Base-by-base conservation (phyloP, 257 asterid species). In the Hygrophila difformis region DNA sequence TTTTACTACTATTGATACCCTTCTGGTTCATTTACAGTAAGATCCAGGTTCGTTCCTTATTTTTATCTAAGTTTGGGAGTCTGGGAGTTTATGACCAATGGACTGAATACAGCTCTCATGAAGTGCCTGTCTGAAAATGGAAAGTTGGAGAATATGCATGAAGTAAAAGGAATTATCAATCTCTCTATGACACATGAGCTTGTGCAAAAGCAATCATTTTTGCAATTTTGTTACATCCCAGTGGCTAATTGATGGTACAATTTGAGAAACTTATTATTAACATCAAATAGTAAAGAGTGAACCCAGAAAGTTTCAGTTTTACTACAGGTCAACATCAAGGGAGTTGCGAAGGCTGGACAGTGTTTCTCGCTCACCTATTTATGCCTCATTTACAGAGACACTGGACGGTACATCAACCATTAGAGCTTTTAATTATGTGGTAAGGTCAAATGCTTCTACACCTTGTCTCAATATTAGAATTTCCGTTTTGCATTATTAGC, bases 321-420 rank as follows among this genome's bases (percentile, higher is more conserved):
- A 85, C 68, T 89, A 89, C 77, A 79, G 98, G 73, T 77, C 96
- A 64, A 85, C 98, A 34, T 89, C 98, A 12, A 71, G 98, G 24
- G 98, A 89, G 70, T 39, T 89, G 70, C 79, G 98, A 56, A 82
- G 98, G 49, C 82, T 89, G 57, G 98, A 89, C 59, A 89, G 98
- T 65, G 86, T 85, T 62, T 85, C 98, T 56, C 94, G 93, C 39
- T 89, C 98, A 5, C 98, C 98, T 53, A 82, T 89, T 43, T 89
- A 85, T 68, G 77, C 98, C 49, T 89, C 94, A 39, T 89, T 89
- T 70, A 75, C 96, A 5, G 98, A 89, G 76, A 85, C 93, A 46
- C 62, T 89, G 53, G 94, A 82, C 63, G 98, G 98, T 47, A 77
- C 96, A 60, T 68, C 96, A 55, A 79, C 96, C 51, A 89, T 89